Evolutionary conservation across 306 rosid species (phyloP), one percentile per base, ranked within the genome.

Genomic region (Vigna reflexopilosa): DNA sequence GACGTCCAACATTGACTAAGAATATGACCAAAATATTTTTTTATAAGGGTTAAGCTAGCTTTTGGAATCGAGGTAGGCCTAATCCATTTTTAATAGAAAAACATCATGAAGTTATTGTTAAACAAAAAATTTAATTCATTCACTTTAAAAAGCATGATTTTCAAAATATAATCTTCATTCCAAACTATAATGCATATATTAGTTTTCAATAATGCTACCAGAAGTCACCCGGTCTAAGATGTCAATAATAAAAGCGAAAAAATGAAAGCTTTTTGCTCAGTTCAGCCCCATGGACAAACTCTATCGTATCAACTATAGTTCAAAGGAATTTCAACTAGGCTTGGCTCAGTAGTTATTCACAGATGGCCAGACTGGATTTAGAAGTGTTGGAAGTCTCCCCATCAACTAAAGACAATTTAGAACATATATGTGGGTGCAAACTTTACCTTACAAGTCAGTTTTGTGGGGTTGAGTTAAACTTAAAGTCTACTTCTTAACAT

Each of bases 271-370:
- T 45, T 30, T 68, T 47, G 68, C 57, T 42, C 48, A 7, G 48
- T 36, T 62, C 48, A 62, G 66, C 54, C 48, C 54, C 24, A 22
- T 22, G 36, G 65, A 50, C 40, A 50, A 72, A 51, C 73, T 40
- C 57, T 49, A 62, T 24, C n/a, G 22, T 16, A 36, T 16, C 56
- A 68, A 28, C 77, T 70, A 34, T 34, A 38, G 58, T 19, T 62
- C 45, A 40, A 26, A 62, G 47, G 48, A 50, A 64, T 62, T 50
- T 71, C 58, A 40, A 62, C 58, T 72, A 63, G 47, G 47, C 66
- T 62, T 50, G 77, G 50, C 71, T 20, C 54, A 62, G 12, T 49
- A 75, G 72, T 49, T 2, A 42, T 42, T 58, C 30, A 77, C 17
- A 28, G 67, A 72, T 40, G 65, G 30, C 0, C 28, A 64, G 73